These are phyloP conservation scores for Stylonectria norvegica DNA, from an alignment of 2,329 filamentous ascomycete species.

Conservation along the genomic window DNA sequence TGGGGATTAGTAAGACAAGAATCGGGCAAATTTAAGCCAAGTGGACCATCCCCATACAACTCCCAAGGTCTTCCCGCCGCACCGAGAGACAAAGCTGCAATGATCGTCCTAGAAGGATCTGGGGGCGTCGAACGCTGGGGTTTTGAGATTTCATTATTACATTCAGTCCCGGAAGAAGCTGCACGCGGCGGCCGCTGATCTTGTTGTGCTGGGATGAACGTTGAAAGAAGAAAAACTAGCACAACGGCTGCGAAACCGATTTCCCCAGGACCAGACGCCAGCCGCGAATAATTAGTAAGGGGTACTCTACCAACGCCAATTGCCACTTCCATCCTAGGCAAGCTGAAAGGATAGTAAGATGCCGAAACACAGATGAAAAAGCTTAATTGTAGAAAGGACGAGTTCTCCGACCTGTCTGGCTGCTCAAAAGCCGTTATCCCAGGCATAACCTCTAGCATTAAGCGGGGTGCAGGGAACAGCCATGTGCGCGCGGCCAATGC, in stretches of 20 bases:
- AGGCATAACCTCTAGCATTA: not conserved
- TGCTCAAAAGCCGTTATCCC: not conserved
- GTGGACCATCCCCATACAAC: too few relatives aligned
- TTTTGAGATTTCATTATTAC: too few relatives aligned
- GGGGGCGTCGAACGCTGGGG: too few relatives aligned
- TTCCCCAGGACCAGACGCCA: too few relatives aligned
- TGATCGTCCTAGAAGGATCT: not conserved
- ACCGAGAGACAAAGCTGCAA: not conserved
- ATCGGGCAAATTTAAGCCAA: too few relatives aligned
- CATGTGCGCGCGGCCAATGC: not conserved
- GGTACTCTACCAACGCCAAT: too few relatives aligned
- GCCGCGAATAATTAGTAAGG: too few relatives aligned
- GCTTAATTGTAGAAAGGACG: not conserved
- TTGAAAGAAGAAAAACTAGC: constrained; percentile 12
- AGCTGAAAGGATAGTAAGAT: constrained; percentile 2
- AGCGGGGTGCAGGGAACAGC: constrained; percentile 1
- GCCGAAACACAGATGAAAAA: not conserved
- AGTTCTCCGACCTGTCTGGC: not conserved
- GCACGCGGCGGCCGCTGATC: constrained; percentile 8
- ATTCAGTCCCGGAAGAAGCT: constrained; percentile 5
- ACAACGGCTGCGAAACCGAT: too few relatives aligned
- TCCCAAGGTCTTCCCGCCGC: too few relatives aligned
- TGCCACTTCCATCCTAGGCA: not conserved
- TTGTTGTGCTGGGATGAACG: constrained; percentile 6
- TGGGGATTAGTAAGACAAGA: too few relatives aligned